Base-by-base conservation (phyloP, 2,329 filamentous ascomycete genomes). In the Claviceps pusilla region DNA sequence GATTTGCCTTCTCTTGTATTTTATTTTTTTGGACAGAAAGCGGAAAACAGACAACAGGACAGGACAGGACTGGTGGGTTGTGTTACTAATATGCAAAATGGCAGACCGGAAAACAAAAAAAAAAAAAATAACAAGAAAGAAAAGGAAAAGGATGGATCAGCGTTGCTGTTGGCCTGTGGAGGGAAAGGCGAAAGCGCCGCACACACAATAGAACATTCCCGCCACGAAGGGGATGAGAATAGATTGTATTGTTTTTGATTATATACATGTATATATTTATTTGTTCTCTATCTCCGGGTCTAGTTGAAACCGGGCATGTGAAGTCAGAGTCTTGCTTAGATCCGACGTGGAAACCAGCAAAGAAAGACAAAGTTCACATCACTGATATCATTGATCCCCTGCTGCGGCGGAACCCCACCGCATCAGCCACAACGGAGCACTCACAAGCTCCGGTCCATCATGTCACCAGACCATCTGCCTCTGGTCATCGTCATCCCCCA, bases 201-300 rank as follows among this genome's bases (percentile, higher is more conserved):
- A 48, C 42, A 29, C 19, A 51, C 12, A 54, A 50, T 41, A 54
- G 41, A 19, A 56, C 7, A 52, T 51, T 48, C 46, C 35, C 16
- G 19, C 37, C n/a, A 48, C n/a, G 6, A 47, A 52, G 33, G 47
- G n/a, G 35, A 41, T 35, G 46, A 41, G 19, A 46, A 54, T 54
- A 56, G 51, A 54, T 14, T 46, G 48, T 43, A 37, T 50, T 53
- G 51, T 29, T 33, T 54, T 54, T 50, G 14, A 19, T 42, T 4
- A 14, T 39, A 4, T 39, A 12, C 3, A 39, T 39, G 10, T 12
- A 19, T 19, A 19, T 19, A 19, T 19, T 19, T 19, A 19, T 19
- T 19, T 19, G 19, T 19, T 19, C 19, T 19, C 19, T 1, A 19
- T 39, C 14, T 33, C 7, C 31, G 7, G 31, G 31, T 33, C 31